phyloP scores from a whole-genome alignment of 768 basidiomycete genomes.

The Lactifluus pinguis region DNA sequence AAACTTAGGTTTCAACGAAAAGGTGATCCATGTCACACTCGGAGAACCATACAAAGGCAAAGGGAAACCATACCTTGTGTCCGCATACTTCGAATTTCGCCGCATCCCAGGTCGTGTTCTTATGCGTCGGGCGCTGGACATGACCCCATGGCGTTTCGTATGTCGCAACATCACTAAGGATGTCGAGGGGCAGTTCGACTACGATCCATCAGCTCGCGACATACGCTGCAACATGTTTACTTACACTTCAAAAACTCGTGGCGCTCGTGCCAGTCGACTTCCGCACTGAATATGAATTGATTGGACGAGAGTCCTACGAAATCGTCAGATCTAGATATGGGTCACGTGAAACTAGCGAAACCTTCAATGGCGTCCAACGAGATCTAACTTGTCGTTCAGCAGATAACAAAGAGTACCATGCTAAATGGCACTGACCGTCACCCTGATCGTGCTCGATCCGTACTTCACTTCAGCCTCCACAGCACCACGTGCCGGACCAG shows the following conservation, averaged over 20 bases:
- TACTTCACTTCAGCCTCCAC: constrained; percentile 60
- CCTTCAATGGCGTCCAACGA: constrained; percentile 79
- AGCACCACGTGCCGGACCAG: constrained; percentile 75
- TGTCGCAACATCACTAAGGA: constrained; percentile 73
- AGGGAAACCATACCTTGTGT: constrained; percentile 43
- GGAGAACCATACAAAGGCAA: constrained; percentile 34
- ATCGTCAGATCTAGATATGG: constrained; percentile 1
- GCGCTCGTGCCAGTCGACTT: constrained; percentile 83
- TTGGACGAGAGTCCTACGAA: constrained; percentile 62
- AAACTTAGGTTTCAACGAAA: constrained; percentile 38
- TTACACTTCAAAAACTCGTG: constrained; percentile 88
- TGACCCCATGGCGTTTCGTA: constrained; percentile 69
- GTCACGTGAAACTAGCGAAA: constrained; percentile 24
- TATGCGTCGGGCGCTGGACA: constrained; percentile 82
- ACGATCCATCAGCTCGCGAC: not conserved
- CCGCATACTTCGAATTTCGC: constrained; percentile 88
- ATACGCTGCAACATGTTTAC: constrained; percentile 19
- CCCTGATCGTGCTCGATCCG: constrained; percentile 65
- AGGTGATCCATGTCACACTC: constrained; percentile 42
- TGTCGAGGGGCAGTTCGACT: constrained; percentile 88
- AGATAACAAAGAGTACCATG: not conserved
- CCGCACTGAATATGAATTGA: constrained; percentile 72
- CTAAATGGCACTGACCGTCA: constrained; percentile 44
- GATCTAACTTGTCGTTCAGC: constrained; percentile 38
- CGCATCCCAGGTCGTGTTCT: constrained; percentile 80